Percentiles rank a stretch among this genome's conserved stretches.
phyloP scores from a whole-genome alignment of 441 rosid species.

The Jatropha multifida region DNA sequence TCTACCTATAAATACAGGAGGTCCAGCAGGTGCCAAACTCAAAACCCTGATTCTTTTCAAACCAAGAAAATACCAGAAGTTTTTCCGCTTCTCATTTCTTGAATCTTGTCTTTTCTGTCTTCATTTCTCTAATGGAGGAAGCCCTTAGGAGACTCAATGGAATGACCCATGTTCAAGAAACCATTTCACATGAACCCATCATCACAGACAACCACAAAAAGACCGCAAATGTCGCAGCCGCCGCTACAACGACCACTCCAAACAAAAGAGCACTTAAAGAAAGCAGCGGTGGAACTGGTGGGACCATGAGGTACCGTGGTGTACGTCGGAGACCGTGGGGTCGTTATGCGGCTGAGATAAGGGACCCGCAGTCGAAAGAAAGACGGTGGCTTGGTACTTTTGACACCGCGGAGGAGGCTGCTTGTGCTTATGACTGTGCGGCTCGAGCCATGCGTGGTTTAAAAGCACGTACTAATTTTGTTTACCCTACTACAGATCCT shows the following conservation, averaged over 20 bases:
- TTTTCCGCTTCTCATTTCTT: neutral
- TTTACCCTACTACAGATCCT: conserved; percentile 47
- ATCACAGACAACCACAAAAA: conserved; percentile 26
- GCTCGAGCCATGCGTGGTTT: conserved; percentile 84
- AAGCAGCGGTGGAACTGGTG: conserved; percentile 18
- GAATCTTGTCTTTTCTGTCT: neutral
- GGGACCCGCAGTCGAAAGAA: conserved; percentile 85
- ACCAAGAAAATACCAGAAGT: neutral
- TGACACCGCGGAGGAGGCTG: conserved; percentile 96
- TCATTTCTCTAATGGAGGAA: conserved; percentile 55
- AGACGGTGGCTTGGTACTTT: conserved; percentile 96
- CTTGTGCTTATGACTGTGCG: conserved; percentile 85
- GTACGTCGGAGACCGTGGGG: conserved; percentile 97
- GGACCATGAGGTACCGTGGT: conserved; percentile 81
- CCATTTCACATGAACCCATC: conserved; percentile 18
- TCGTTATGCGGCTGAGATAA: conserved; percentile 93
- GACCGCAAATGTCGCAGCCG: conserved; percentile 3
- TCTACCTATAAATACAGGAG: conserved; percentile 30
- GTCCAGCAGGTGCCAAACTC: conserved; percentile 17
- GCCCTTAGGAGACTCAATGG: conserved; percentile 52
- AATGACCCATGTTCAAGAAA: conserved; percentile 22
- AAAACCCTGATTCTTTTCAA: neutral
- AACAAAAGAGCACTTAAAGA: conserved; percentile 50
- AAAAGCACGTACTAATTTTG: conserved; percentile 87
- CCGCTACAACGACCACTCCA: conserved; percentile 22